These are phyloP conservation scores for Bipolaris gigantea DNA, from an alignment of 2,329 filamentous ascomycete genomes.

Conservation along the genomic window DNA sequence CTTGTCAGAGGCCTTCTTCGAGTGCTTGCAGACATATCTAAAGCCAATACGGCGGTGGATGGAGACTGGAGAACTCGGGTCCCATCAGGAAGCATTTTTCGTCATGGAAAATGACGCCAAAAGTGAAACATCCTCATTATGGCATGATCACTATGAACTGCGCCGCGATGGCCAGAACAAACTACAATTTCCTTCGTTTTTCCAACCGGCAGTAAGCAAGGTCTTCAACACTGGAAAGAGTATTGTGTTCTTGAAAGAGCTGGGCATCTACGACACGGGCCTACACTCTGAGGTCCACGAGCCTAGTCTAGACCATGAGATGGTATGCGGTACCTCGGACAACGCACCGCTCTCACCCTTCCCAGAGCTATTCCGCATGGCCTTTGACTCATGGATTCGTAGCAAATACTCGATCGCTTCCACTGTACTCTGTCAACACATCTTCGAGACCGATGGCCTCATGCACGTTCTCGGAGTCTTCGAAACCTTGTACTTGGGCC, in stretches of 20 bases:
- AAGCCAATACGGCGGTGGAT: slow-evolving; percentile 83
- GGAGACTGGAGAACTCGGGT: slow-evolving; percentile 70
- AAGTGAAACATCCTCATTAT: slow-evolving; percentile 66
- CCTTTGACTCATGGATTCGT: slow-evolving; percentile 76
- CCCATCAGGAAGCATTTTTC: slow-evolving; percentile 73
- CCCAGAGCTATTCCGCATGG: slow-evolving; percentile 69
- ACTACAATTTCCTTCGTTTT: slow-evolving; percentile 72
- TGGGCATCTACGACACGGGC: slow-evolving; percentile 57
- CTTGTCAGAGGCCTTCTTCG: slow-evolving; percentile 71
- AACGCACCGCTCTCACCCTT: slow-evolving; percentile 64
- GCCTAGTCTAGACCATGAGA: slow-evolving; percentile 57
- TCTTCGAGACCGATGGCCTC: slow-evolving; percentile 72
- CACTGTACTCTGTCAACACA: slow-evolving; percentile 62
- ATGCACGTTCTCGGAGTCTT: slow-evolving; percentile 66
- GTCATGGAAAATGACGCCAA: slow-evolving; percentile 62
- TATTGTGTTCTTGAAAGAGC: slow-evolving; percentile 76
- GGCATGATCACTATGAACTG: slow-evolving; percentile 74
- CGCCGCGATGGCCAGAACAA: slow-evolving; percentile 61
- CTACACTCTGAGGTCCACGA: slow-evolving; percentile 18
- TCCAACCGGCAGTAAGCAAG: slow-evolving; percentile 67
- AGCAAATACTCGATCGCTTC: slow-evolving; percentile 73
- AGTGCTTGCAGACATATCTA: slow-evolving; percentile 81
- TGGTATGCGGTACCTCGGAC: slow-evolving; percentile 54
- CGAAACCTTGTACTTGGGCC: slow-evolving; percentile 73
- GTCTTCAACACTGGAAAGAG: slow-evolving; percentile 90